phyloP scores from a whole-genome alignment of 192 early-diverging fungal genomes.

The Dissophora globulifera region DNA sequence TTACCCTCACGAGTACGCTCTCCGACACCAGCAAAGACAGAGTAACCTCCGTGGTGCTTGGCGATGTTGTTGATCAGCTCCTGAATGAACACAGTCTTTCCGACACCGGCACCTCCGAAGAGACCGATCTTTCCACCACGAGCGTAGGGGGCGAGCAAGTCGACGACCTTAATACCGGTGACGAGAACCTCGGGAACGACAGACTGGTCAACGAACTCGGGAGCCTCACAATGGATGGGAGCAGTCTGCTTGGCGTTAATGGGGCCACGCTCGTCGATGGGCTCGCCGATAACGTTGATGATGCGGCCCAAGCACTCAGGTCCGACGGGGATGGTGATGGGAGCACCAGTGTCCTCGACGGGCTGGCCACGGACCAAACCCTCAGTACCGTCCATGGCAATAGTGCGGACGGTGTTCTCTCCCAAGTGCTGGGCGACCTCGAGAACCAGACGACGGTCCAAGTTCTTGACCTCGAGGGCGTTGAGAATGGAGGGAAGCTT shows the following conservation, averaged over 20 bases:
- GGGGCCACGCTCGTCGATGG: conserved; percentile 97
- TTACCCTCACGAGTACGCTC: conserved; percentile 99
- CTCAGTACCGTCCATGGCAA: conserved; percentile 99
- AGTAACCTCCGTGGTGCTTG: conserved; percentile 99
- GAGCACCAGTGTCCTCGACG: conserved; percentile 92
- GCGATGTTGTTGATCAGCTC: conserved; percentile 99
- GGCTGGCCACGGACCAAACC: conserved; percentile 95
- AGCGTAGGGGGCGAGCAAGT: conserved; percentile 96
- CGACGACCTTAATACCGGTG: conserved; percentile 99
- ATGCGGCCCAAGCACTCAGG: conserved; percentile 96
- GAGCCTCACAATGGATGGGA: conserved; percentile 93
- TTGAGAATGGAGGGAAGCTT: conserved; percentile 94
- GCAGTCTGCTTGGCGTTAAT: conserved; percentile 88
- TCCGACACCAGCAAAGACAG: conserved; percentile 97
- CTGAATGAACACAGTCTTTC: conserved; percentile 99
- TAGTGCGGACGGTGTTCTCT: conserved; percentile 98
- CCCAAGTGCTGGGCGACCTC: conserved; percentile 98
- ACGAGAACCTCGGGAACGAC: conserved; percentile 94
- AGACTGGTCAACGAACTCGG: conserved; percentile 95
- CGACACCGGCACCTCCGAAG: conserved; percentile 99
- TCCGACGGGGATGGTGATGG: conserved; percentile 93
- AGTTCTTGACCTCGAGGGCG: conserved; percentile 62
- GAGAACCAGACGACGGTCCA: conserved; percentile 86
- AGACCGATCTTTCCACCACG: conserved; percentile 99
- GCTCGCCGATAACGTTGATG: conserved; percentile 99